A percentile compares a stretch with the other conserved stretches of the same genome.
phyloP scores from a whole-genome alignment of 1,284 basidiomycete genomes.

The Trametes sp. region DNA sequence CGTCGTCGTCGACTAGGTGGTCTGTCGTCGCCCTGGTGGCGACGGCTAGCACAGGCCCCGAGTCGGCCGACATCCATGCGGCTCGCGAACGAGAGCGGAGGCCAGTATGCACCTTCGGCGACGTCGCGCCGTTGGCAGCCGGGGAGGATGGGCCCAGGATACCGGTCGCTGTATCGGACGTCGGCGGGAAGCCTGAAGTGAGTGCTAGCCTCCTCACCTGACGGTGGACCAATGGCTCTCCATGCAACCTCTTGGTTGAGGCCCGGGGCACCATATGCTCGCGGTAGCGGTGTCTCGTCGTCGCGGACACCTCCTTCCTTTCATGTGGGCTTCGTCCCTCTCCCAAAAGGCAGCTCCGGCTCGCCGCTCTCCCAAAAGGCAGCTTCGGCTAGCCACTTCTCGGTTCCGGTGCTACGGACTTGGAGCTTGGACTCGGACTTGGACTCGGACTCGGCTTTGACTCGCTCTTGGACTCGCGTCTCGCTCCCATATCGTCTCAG shows the following conservation, averaged over 20 bases:
- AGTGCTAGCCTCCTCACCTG: not conserved
- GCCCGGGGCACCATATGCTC: not conserved
- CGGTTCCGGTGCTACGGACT: not conserved
- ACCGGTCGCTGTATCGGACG: not conserved
- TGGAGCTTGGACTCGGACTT: not conserved
- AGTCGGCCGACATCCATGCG: not conserved
- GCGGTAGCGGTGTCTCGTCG: slow-evolving; percentile 2
- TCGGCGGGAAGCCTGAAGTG: not conserved
- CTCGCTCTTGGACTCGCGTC: not conserved
- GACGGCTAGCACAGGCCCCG: not conserved
- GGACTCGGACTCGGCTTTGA: not conserved
- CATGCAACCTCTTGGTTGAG: not conserved
- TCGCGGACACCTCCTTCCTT: not conserved
- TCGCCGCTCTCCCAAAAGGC: not conserved
- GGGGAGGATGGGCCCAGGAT: not conserved
- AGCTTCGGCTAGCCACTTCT: not conserved
- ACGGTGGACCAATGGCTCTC: not conserved
- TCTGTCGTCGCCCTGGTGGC: not conserved
- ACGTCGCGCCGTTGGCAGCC: not conserved
- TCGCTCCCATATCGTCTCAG: not conserved
- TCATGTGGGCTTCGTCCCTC: not conserved
- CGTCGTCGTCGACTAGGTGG: not conserved
- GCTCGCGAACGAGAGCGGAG: not conserved
- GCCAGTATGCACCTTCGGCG: not conserved
- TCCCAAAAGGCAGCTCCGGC: not conserved